Conservation (phyloP, 1,284 basidiomycete genomes). For the Wallemia mellicola region DNA sequence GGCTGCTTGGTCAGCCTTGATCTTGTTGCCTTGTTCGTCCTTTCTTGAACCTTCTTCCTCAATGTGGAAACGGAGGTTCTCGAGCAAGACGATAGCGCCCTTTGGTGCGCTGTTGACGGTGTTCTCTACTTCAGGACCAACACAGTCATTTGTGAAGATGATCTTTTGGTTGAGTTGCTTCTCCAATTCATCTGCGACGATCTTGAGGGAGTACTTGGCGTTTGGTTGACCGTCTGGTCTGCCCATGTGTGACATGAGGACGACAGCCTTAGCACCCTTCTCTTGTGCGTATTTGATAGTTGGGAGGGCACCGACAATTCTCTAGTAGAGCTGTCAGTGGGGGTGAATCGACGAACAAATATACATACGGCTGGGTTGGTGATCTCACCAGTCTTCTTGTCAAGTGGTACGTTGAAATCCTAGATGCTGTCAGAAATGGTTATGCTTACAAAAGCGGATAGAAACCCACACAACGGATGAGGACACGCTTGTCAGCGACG, state of each 20-base stretch:
- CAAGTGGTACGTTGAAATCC: constrained; percentile 92
- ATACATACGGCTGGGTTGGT: constrained; percentile 70
- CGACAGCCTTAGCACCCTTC: constrained; percentile 58
- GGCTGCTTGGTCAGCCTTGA: constrained; percentile 56
- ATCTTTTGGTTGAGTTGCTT: constrained; percentile 37
- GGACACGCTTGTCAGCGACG: constrained; percentile 66
- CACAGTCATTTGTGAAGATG: constrained; percentile 57
- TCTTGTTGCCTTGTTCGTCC: constrained; percentile 73
- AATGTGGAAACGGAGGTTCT: constrained; percentile 94
- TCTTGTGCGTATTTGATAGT: constrained; percentile 86
- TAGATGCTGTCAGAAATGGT: constrained; percentile 5
- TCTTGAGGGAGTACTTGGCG: constrained; percentile 70
- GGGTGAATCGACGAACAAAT: background rate
- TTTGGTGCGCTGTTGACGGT: constrained; percentile 36
- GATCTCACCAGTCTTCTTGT: constrained; percentile 49
- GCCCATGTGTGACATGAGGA: constrained; percentile 94
- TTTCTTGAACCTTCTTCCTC: constrained; percentile 90
- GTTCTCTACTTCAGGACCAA: constrained; percentile 54
- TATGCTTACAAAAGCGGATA: no score
- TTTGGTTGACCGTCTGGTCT: constrained; percentile 79
- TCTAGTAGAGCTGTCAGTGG: no score
- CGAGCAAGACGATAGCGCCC: constrained; percentile 70
- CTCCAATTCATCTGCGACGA: constrained; percentile 45
- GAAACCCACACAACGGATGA: constrained; percentile 33
- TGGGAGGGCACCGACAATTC: constrained; percentile 83